Percentiles rank a stretch among this genome's conserved stretches.
phyloP scores from a whole-genome alignment of 805 yeast genomes.

The Saccharomycopsis selenospora region DNA sequence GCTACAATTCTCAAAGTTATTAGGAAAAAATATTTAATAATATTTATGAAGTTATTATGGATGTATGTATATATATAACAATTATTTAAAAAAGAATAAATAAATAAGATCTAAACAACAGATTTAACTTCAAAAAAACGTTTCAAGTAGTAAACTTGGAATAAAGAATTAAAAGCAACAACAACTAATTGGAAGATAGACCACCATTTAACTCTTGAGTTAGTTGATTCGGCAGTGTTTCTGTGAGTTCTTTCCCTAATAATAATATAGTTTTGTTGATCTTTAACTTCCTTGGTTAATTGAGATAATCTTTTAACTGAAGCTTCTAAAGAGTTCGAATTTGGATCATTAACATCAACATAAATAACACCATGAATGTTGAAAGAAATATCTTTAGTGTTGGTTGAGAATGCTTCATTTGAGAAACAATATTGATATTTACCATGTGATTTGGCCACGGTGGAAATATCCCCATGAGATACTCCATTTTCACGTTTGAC shows the following conservation, averaged over 20 bases:
- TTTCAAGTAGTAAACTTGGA: constrained; percentile 90
- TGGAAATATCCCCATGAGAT: constrained; percentile 74
- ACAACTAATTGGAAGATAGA: constrained; percentile 83
- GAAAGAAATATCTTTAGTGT: constrained; percentile 87
- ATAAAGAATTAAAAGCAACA: constrained; percentile 77
- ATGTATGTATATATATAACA: too few species aligned
- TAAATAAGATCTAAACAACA: constrained; percentile 72
- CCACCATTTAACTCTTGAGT: constrained; percentile 98
- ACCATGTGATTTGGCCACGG: constrained; percentile 62
- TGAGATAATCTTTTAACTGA: constrained; percentile 72
- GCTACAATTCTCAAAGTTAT: too few species aligned
- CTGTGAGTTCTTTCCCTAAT: constrained; percentile 96
- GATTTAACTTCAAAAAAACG: constrained; percentile 94
- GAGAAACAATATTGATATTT: constrained; percentile 85
- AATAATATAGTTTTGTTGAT: constrained; percentile 85
- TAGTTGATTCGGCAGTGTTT: constrained; percentile 97
- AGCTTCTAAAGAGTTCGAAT: constrained; percentile 71
- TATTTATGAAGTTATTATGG: too few species aligned
- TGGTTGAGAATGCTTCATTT: constrained; percentile 66
- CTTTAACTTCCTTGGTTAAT: constrained; percentile 77
- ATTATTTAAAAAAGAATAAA: too few species aligned
- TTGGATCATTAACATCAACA: constrained; percentile 70
- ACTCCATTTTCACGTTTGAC: constrained; percentile 44
- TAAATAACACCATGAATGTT: constrained; percentile 91
- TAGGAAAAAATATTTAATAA: too few species aligned